These are phyloP conservation scores for Saxophila tyrrhenica DNA, from an alignment of 495 filamentous ascomycete genomes.

Conservation along the genomic window DNA sequence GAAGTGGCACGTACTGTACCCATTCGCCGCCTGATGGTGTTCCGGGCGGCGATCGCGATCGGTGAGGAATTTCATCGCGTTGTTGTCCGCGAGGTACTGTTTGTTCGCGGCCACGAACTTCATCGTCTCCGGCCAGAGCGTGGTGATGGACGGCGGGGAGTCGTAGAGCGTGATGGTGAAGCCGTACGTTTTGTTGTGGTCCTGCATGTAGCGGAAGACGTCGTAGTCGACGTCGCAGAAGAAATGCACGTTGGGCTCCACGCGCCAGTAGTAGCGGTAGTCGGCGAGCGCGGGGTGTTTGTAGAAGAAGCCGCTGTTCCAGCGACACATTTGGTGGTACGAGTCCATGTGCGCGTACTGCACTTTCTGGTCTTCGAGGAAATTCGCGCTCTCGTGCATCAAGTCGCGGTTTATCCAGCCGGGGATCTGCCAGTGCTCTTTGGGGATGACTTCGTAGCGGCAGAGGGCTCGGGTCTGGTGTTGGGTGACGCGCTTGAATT, in stretches of 20 bases:
- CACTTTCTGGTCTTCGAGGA: conserved; percentile 71
- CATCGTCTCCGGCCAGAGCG: conserved; percentile 88
- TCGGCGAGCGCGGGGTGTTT: conserved; percentile 79
- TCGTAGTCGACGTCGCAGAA: conserved; percentile 99
- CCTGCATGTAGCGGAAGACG: conserved; percentile 95
- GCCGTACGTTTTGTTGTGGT: conserved; percentile 96
- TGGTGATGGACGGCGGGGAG: conserved; percentile 68
- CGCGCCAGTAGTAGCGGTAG: conserved; percentile 93
- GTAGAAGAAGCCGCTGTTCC: conserved; percentile 98
- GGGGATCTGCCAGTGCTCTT: conserved; percentile 88
- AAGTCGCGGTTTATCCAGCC: conserved; percentile 84
- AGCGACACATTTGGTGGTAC: conserved; percentile 99
- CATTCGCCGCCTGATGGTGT: conserved; percentile 67
- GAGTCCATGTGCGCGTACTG: conserved; percentile 81
- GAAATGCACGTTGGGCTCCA: conserved; percentile 97
- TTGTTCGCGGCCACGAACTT: conserved; percentile 81
- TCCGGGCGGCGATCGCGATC: conserved; percentile 67
- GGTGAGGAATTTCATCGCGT: conserved; percentile 76
- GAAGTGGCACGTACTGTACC: conserved; percentile 99
- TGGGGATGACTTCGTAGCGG: conserved; percentile 78
- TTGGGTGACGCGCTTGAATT: conserved; percentile 75
- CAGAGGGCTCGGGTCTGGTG: conserved; percentile 74
- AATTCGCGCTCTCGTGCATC: conserved; percentile 69
- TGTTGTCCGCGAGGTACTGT: conserved; percentile 69
- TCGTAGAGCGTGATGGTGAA: conserved; percentile 99